A percentile compares a stretch with the other conserved stretches of the same genome.
Evolutionary conservation across 2,329 filamentous ascomycete genomes (phyloP).

Genomic region (Ophiostoma montium): DNA sequence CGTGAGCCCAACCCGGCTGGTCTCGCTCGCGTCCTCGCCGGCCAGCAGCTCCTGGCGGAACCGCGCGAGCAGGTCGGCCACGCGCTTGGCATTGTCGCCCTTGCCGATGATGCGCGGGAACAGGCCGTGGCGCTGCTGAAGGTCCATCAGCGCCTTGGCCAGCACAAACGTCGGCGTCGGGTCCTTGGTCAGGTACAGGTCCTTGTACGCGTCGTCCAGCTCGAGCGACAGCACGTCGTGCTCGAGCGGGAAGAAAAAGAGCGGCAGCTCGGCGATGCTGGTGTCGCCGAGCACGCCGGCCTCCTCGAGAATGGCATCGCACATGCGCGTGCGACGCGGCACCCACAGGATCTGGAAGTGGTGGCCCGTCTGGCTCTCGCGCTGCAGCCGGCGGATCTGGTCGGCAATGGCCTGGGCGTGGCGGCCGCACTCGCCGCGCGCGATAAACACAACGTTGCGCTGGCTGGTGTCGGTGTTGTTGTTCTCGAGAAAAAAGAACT

Average conservation of each 20-base stretch:
- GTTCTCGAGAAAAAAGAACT: constrained; percentile 94
- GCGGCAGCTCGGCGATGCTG: constrained; percentile 70
- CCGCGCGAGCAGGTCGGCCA: constrained; percentile 73
- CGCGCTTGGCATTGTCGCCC: constrained; percentile 79
- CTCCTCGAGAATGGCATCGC: constrained; percentile 83
- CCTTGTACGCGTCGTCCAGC: constrained; percentile 70
- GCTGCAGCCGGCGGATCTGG: constrained; percentile 80
- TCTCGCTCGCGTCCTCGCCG: constrained; percentile 57
- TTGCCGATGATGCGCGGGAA: constrained; percentile 93
- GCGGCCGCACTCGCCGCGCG: constrained; percentile 74
- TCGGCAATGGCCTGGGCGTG: constrained; percentile 79
- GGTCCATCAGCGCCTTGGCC: constrained; percentile 82
- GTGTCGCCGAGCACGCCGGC: constrained; percentile 86
- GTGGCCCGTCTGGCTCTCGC: constrained; percentile 78
- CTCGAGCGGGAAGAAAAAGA: constrained; percentile 86
- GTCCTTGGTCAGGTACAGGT: constrained; percentile 82
- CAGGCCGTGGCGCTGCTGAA: constrained; percentile 82
- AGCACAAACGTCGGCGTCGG: constrained; percentile 80
- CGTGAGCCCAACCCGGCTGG: constrained; percentile 51
- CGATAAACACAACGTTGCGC: constrained; percentile 87
- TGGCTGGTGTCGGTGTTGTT: constrained; percentile 89
- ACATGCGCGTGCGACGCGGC: constrained; percentile 78
- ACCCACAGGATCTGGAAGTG: constrained; percentile 97
- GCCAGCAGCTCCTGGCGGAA: constrained; percentile 85
- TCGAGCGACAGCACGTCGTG: constrained; percentile 85